A percentile compares a stretch with the other conserved stretches of the same genome.
Evolutionary conservation across 2,329 filamentous ascomycete genomes (phyloP).

Genomic region (Calycina herbarum): DNA sequence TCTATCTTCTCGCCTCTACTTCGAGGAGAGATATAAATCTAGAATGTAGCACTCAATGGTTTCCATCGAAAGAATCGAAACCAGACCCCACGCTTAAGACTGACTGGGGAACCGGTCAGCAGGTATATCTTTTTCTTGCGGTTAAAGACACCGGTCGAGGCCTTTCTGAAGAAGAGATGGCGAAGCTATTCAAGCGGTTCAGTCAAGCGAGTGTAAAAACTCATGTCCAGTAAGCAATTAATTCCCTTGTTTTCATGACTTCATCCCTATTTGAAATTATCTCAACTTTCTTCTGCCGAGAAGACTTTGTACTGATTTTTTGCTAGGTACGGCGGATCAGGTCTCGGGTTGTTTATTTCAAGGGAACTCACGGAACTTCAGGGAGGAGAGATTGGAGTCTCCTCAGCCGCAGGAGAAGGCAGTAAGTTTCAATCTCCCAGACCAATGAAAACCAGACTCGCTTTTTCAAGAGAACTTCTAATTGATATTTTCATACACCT

Average conservation of each 20-base stretch:
- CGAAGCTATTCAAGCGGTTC: conserved; percentile 75
- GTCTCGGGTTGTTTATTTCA: conserved; percentile 78
- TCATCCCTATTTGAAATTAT: background rate
- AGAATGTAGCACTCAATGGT: background rate
- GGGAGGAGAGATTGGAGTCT: conserved; percentile 76
- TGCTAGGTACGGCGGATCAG: conserved; percentile 67
- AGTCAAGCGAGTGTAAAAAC: conserved; percentile 77
- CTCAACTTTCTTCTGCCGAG: background rate
- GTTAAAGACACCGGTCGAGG: conserved; percentile 78
- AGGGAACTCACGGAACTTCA: conserved; percentile 76
- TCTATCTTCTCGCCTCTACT: conserved; percentile 38
- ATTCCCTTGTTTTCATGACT: background rate
- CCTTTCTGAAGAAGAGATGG: conserved; percentile 69
- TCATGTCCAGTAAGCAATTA: conserved; percentile 56
- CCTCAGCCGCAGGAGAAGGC: conserved; percentile 66
- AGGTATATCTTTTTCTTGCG: conserved; percentile 70
- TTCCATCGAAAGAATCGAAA: conserved; percentile 12
- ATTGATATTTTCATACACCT: too few species aligned
- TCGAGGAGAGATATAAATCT: conserved; percentile 19
- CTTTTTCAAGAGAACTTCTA: background rate
- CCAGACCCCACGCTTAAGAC: conserved; percentile 3
- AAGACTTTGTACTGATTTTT: background rate
- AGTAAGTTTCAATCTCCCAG: conserved; percentile 34
- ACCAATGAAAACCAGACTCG: background rate
- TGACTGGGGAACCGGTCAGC: conserved; percentile 70